Conservation (phyloP, 768 basidiomycete species). For the Tremella mesenterica region DNA sequence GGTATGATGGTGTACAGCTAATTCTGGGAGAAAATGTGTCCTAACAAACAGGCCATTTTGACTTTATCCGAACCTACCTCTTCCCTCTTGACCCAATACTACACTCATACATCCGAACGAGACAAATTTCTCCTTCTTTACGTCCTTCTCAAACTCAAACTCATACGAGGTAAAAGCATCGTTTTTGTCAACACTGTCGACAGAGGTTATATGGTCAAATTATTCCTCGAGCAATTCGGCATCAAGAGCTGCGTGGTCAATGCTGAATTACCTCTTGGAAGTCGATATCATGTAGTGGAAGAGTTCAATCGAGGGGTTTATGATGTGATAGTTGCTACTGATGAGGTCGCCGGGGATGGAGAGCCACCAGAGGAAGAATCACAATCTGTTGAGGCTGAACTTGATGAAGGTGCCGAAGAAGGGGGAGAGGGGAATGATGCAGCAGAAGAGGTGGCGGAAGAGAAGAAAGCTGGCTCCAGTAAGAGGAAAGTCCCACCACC, state of each 20-base stretch:
- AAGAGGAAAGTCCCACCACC: conserved; percentile 48
- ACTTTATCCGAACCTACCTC: conserved; percentile 82
- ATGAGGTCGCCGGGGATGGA: conserved; percentile 60
- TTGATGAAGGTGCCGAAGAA: conserved; percentile 38
- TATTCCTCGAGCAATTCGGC: conserved; percentile 97
- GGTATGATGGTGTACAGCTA: too few species aligned
- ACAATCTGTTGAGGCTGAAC: conserved; percentile 2
- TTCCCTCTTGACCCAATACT: conserved; percentile 74
- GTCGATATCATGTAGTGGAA: conserved; percentile 93
- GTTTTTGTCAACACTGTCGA: conserved; percentile 95
- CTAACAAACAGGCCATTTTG: conserved; percentile 59
- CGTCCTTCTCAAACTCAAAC: conserved; percentile 89
- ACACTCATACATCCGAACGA: conserved; percentile 71
- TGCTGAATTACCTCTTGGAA: conserved; percentile 89
- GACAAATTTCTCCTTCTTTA: conserved; percentile 96
- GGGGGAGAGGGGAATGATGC: conserved; percentile 29
- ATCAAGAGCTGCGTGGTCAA: conserved; percentile 94
- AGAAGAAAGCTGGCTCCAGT: conserved; percentile 23
- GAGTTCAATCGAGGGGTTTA: conserved; percentile 98
- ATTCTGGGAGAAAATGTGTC: too few species aligned
- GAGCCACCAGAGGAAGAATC: conserved; percentile 38
- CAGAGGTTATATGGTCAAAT: conserved; percentile 84
- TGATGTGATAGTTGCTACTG: conserved; percentile 96
- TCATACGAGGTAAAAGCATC: conserved; percentile 92
- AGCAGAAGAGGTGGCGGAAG: conserved; percentile 31